These are phyloP conservation scores for Neohortaea acidophila DNA, from an alignment of 495 filamentous ascomycete species.

Conservation along the genomic window DNA sequence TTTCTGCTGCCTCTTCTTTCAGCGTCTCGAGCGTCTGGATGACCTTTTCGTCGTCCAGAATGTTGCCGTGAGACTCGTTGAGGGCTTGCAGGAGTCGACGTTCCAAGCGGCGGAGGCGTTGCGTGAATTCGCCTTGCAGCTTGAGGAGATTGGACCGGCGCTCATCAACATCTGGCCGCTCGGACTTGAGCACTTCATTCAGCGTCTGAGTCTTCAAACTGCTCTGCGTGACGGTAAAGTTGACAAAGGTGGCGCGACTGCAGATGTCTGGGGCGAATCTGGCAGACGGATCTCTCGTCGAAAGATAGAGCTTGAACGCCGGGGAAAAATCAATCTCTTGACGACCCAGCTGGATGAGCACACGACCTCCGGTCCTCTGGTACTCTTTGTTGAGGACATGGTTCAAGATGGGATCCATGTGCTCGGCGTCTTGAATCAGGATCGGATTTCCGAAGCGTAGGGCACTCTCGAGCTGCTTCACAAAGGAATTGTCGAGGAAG, in stretches of 20 bases:
- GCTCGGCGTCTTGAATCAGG: conserved; percentile 94
- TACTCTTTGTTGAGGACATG: conserved; percentile 99
- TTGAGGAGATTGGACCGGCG: conserved; percentile 93
- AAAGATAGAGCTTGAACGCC: conserved; percentile 87
- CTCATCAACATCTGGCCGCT: conserved; percentile 96
- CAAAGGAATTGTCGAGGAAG: conserved; percentile 95
- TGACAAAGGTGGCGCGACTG: conserved; percentile 96
- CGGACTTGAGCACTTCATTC: conserved; percentile 90
- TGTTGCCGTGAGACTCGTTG: conserved; percentile 94
- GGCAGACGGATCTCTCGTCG: conserved; percentile 89
- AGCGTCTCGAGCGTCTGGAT: conserved; percentile 96
- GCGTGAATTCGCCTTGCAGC: conserved; percentile 95
- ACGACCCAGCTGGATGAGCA: conserved; percentile 93
- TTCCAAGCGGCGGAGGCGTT: conserved; percentile 91
- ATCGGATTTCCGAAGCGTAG: conserved; percentile 97
- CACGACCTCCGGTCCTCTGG: conserved; percentile 96
- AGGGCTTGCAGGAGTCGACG: conserved; percentile 85
- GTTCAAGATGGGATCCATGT: conserved; percentile 91
- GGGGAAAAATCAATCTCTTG: conserved; percentile 99
- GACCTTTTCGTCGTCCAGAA: conserved; percentile 93
- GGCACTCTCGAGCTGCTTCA: conserved; percentile 91
- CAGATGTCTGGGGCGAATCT: conserved; percentile 96
- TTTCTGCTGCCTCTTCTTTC: conserved; percentile 92
- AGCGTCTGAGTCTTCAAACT: conserved; percentile 95
- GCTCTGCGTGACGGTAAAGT: conserved; percentile 98